Conservation (phyloP, 768 basidiomycete genomes). For the Trametes cubensis region DNA sequence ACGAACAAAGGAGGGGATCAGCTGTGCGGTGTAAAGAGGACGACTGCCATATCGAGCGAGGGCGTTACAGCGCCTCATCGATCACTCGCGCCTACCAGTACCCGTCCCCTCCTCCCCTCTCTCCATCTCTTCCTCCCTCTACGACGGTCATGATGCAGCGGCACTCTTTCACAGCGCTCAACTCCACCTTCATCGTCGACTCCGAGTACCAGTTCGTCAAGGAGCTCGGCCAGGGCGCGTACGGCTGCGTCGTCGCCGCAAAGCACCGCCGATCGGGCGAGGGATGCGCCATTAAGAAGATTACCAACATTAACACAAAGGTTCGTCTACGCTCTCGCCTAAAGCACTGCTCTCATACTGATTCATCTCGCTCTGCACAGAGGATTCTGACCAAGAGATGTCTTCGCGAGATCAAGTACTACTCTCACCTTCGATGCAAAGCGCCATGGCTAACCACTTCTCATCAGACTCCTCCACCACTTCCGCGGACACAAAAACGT, state of each 20-base stretch:
- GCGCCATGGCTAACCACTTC: slow-evolving; percentile 21
- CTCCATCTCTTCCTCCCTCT: neutral
- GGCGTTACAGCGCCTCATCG: slow-evolving; percentile 18
- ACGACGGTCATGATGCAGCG: slow-evolving; percentile 53
- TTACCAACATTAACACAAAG: slow-evolving; percentile 92
- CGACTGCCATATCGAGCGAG: slow-evolving; percentile 12
- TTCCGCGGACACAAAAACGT: slow-evolving; percentile 99
- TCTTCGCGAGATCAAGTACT: slow-evolving; percentile 88
- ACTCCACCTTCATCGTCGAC: slow-evolving; percentile 87
- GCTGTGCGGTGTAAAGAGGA: neutral
- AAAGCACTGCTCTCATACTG: neutral
- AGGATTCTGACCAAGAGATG: slow-evolving; percentile 97
- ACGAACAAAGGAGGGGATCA: slow-evolving; percentile 10
- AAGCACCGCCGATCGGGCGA: slow-evolving; percentile 82
- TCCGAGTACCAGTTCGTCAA: slow-evolving; percentile 92
- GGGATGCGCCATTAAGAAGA: slow-evolving; percentile 95
- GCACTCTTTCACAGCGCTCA: slow-evolving; percentile 80
- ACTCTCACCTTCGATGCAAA: slow-evolving; percentile 11
- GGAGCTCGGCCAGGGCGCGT: slow-evolving; percentile 95
- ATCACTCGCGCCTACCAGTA: neutral
- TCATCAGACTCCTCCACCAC: slow-evolving; percentile 82
- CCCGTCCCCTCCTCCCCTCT: neutral
- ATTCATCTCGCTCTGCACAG: slow-evolving; percentile 39
- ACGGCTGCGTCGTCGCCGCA: slow-evolving; percentile 89
- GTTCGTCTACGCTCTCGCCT: slow-evolving; percentile 37